Percentiles rank a stretch among this genome's conserved stretches.
Conservation (phyloP, 2,329 filamentous ascomycete genomes). For the Nannizziopsis barbatae region DNA sequence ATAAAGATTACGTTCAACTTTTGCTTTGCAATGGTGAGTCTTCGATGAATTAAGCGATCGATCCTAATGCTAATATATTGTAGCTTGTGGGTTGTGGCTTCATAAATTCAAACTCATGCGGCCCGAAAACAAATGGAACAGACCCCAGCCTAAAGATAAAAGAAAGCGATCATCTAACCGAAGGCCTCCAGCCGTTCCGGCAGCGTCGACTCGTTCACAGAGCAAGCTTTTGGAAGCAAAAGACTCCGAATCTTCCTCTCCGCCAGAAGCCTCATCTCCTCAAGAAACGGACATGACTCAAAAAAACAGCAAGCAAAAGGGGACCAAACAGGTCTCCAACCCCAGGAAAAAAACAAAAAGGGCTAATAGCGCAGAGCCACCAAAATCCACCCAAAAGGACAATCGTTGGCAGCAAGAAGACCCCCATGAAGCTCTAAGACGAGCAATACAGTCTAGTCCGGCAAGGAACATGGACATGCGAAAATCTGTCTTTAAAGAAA, state of each 20-base stretch:
- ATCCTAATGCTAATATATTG: conserved; percentile 21
- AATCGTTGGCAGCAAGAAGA: conserved; percentile 30
- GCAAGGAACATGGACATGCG: conserved; percentile 40
- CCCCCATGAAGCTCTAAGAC: conserved; percentile 38
- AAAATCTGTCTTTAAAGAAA: conserved; percentile 34
- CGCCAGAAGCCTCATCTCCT: conserved; percentile 14
- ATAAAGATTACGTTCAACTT: conserved; percentile 61
- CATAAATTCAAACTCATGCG: conserved; percentile 77
- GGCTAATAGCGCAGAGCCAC: conserved; percentile 39
- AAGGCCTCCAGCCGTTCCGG: conserved; percentile 26
- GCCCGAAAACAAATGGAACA: conserved; percentile 73
- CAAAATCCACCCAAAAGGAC: conserved; percentile 26
- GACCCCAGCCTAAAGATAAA: conserved; percentile 39
- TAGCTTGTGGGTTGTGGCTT: conserved; percentile 87
- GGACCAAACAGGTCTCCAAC: conserved; percentile 22
- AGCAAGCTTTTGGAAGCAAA: conserved; percentile 18
- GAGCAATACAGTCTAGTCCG: conserved; percentile 53
- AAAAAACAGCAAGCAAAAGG: conserved; percentile 3
- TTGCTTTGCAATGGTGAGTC: conserved; percentile 74
- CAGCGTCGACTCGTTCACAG: conserved; percentile 15
- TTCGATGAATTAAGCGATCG: background rate
- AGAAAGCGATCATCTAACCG: conserved; percentile 31
- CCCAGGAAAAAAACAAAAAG: conserved; percentile 33
- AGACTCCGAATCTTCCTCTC: conserved; percentile 27
- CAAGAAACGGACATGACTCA: conserved; percentile 13